These are phyloP conservation scores for Lipomyces yamadae DNA, from an alignment of 805 yeast genomes.

Conservation along the genomic window DNA sequence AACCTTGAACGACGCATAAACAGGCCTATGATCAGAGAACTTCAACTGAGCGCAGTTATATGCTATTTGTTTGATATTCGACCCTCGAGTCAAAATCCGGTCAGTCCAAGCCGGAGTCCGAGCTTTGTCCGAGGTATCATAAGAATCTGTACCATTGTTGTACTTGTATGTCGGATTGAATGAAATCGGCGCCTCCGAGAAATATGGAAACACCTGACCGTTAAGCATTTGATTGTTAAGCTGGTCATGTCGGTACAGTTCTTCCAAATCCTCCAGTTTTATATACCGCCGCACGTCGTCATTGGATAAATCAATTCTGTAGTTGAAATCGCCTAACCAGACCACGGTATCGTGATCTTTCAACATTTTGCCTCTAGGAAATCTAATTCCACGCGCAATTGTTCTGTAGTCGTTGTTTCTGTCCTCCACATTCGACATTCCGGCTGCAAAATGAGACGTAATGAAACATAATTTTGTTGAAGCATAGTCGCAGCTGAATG, in stretches of 20 bases:
- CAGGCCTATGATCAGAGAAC: slow-evolving; percentile 92
- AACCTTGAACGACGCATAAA: slow-evolving; percentile 75
- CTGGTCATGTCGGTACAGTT: slow-evolving; percentile 75
- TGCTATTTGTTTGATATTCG: slow-evolving; percentile 61
- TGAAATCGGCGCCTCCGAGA: slow-evolving; percentile 72
- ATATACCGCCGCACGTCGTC: slow-evolving; percentile 72
- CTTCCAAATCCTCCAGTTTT: slow-evolving; percentile 51
- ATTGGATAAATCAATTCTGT: slow-evolving; percentile 70
- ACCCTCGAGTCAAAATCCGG: slow-evolving; percentile 72
- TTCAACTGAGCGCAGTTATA: slow-evolving; percentile 66
- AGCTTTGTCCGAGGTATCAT: slow-evolving; percentile 90
- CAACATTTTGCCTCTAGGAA: slow-evolving; percentile 75
- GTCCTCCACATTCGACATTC: slow-evolving; percentile 77
- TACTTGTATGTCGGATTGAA: slow-evolving; percentile 92
- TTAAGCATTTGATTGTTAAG: slow-evolving; percentile 71
- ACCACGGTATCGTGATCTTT: slow-evolving; percentile 83
- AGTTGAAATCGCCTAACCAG: slow-evolving; percentile 96
- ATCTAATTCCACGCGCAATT: slow-evolving; percentile 73
- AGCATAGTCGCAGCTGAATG: slow-evolving; percentile 83
- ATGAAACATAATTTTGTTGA: slow-evolving; percentile 80
- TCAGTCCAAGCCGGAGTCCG: slow-evolving; percentile 98
- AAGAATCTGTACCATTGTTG: slow-evolving; percentile 78
- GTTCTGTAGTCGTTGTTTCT: slow-evolving; percentile 83
- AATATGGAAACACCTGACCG: slow-evolving; percentile 74
- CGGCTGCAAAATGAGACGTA: slow-evolving; percentile 95